Base-by-base conservation (phyloP, 2,329 filamentous ascomycete genomes). In the Stachybotrys chartarum region DNA sequence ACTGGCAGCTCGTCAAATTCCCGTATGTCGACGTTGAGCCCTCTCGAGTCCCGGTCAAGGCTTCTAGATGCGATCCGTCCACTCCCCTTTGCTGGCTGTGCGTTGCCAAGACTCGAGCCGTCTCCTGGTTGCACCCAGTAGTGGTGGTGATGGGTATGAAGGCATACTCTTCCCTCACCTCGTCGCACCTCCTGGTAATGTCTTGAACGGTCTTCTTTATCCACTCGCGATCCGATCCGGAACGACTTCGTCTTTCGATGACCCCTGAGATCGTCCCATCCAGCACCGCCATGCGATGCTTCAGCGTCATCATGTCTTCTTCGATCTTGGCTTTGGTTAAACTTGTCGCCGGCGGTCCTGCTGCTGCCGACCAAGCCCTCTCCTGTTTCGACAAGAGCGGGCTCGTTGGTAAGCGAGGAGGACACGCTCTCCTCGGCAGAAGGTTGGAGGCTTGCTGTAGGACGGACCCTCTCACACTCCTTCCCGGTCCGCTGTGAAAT, bases 91-190 rank as follows among this genome's bases (percentile, higher is more conserved):
- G 10, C 35, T 10, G 35, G 14, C 8, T 42, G 35, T 42, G 35
- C 35, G 35, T 42, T 14, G 35, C 35, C 5, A 6, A 10, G 14
- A 42, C 14, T 42, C 35, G 35, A 10, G 57, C 65, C 57, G 17
- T 50, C 54, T 18, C 56, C 65, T 44, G 74, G 70, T 55, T 72
- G 70, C 59, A 77, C 58, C 81, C 81, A 84, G 72, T 84, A 84
- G 70, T 84, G 81, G 66, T 84, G 81, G 62, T 85, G 80, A 62
- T 85, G 82, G 59, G 77, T 81, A 65, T 84, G 81, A 56, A 82
- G 60, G 61, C 81, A 82, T 59, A 79, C 63, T 58, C 62, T 44
- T 18, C 59, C 61, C 52, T 60, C 54, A 56, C 57, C 52, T 64
- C 54, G 52, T 59, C 54, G 54, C 54, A 54, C 50, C 59, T 66